These are phyloP conservation scores for Zygnema circumcarinatum DNA, from an alignment of 139 green algal genomes.

Conservation along the genomic window DNA sequence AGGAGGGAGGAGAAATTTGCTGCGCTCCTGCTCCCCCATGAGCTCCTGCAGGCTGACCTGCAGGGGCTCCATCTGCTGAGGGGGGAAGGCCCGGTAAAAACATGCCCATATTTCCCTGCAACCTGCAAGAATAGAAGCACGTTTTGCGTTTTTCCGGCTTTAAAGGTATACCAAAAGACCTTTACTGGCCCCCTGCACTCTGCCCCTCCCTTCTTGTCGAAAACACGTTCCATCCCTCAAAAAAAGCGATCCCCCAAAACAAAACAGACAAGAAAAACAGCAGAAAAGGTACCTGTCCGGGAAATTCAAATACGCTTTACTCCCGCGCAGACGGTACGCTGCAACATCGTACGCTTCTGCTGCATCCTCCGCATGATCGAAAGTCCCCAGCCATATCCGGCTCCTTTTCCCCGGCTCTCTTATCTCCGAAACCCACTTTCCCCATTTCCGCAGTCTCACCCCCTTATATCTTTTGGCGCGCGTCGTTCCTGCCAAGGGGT, in stretches of 20 bases:
- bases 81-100: conserved; percentile 14
- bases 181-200: no score
- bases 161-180: no score
- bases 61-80: not conserved
- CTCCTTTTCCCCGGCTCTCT: conserved; percentile 24
- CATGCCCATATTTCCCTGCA: not conserved
- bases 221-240: no score
- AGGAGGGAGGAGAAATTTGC: not conserved
- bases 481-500: no score
- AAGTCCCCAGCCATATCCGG: conserved; percentile 25
- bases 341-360: conserved; percentile 9
- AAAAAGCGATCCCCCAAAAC: no score
- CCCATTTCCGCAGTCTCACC: conserved; percentile 27
- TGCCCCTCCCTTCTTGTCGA: no score
- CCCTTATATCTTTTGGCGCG: conserved; percentile 10
- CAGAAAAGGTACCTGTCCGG: conserved; percentile 1
- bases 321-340: not conserved
- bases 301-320: conserved; percentile 28
- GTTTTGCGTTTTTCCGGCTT: no score
- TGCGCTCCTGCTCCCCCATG: no score
- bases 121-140: not conserved
- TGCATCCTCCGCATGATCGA: conserved; percentile 15
- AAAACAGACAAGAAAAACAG: no score
- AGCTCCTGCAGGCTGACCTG: no score
- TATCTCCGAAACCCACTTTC: conserved; percentile 41